Base-by-base conservation (phyloP, 2,329 filamentous ascomycete genomes). In the Aspergillus sojae region DNA sequence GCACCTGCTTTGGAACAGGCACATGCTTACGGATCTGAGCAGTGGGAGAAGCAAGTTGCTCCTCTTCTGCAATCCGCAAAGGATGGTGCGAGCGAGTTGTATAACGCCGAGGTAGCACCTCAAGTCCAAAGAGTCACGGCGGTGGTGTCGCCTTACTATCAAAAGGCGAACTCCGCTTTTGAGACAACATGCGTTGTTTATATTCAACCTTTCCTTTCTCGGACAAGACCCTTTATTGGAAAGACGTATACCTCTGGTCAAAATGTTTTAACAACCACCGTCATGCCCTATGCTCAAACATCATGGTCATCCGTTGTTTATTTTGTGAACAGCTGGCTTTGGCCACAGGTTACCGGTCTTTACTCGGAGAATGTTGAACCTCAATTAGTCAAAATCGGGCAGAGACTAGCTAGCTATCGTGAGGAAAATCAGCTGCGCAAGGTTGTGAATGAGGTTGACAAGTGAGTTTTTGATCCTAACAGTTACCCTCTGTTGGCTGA, bases 361-460 rank as follows among this genome's bases (percentile, higher is more conserved):
- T 98, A 98, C 73, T 87, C 89, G 12, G 89, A 97, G 73, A 97
- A 96, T 71, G 94, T 99, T 4, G 94, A 98, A 80, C 96, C 96
- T 16, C 96, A 99, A 78, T 85, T 99, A 16, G 87, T 94, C 62
- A 92, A 93, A 71, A 98, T 99, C 72, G 92, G 92, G 14, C 91
- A 97, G 80, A 89, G 94, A 53, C 85, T 99, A 12, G 94, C 93
- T 46, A 82, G 80, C 66, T 84, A 84, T 63, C 78, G 84, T 26
- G 83, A 86, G 70, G 87, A 87, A 23, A 87, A 86, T 74, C 88
- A 87, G 69, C 70, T 90, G 26, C 84, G 88, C 68, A 84, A 86
- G 41, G 85, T 82, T 21, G 79, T 86, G 48, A 84, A 88, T 55
- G 83, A 86, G 50, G 77, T 83, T 58, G 84, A 87, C 59, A 80